Conservation (phyloP, 345 rosid species). For the Cardamine occulta region DNA sequence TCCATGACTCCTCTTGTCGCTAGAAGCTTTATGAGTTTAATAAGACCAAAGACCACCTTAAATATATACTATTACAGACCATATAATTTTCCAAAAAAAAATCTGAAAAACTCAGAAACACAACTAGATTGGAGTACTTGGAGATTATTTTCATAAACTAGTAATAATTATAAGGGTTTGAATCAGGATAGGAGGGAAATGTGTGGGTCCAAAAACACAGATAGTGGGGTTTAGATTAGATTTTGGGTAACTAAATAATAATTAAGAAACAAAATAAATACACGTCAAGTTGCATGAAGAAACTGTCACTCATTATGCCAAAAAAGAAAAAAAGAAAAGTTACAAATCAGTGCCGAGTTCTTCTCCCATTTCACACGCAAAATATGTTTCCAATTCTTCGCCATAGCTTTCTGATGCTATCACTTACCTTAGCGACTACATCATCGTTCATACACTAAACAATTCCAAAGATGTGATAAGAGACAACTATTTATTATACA, state of each 20-base stretch:
- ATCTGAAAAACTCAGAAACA: neutral
- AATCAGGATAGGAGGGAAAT: slow-evolving; percentile 38
- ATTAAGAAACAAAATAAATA: slow-evolving; percentile 8
- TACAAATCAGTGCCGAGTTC: slow-evolving; percentile 35
- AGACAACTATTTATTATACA: neutral
- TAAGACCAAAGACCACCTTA: slow-evolving; percentile 19
- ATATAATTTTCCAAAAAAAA: neutral
- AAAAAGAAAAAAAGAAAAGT: neutral
- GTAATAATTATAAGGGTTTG: neutral
- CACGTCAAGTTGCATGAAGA: slow-evolving; percentile 34
- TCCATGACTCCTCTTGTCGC: slow-evolving; percentile 26
- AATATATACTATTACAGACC: neutral
- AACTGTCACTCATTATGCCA: slow-evolving; percentile 43
- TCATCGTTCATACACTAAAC: slow-evolving; percentile 12
- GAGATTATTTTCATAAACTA: slow-evolving; percentile 10
- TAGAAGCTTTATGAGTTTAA: slow-evolving; percentile 24
- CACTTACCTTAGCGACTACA: slow-evolving; percentile 4
- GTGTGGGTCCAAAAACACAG: slow-evolving; percentile 39
- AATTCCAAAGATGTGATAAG: neutral
- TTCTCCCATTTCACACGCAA: slow-evolving; percentile 37
- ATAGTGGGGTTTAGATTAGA: slow-evolving; percentile 35
- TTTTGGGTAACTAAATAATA: slow-evolving; percentile 14
- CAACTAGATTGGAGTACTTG: neutral
- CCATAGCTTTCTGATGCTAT: slow-evolving; percentile 25
- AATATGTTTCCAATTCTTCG: neutral